Evolutionary conservation across 306 rosid species (phyloP).

Genomic region (Lotus japonicus): DNA sequence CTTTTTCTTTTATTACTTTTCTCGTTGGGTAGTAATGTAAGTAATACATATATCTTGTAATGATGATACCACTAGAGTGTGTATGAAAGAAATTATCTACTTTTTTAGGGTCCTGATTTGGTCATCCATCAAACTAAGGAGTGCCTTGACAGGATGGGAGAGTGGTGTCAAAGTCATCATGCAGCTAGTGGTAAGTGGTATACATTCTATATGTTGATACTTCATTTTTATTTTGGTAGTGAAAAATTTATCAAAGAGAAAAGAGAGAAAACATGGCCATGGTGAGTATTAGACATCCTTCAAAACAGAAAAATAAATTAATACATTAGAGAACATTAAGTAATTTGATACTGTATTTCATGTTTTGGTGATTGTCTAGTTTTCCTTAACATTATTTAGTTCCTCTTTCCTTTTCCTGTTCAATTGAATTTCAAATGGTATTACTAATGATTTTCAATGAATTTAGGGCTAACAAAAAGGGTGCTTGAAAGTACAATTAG

Average conservation of each 20-base stretch:
- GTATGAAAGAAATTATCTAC: conserved; percentile 14
- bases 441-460: conserved; percentile 19
- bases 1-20: too few species aligned
- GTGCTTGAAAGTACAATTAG: conserved; percentile 66
- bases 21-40: too few species aligned
- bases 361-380: background rate
- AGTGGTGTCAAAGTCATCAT: conserved; percentile 95
- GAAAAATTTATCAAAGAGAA: background rate
- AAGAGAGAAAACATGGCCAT: background rate
- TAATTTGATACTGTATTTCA: too few species aligned
- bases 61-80: background rate
- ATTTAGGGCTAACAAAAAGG: conserved; percentile 66
- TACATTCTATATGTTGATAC: conserved; percentile 13
- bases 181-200: conserved; percentile 83
- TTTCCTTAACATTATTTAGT: background rate
- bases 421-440: conserved; percentile 8
- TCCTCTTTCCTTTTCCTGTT: background rate
- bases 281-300: background rate
- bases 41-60: too few species aligned
- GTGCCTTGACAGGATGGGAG: conserved; percentile 88
- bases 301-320: conserved; percentile 1
- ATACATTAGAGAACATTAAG: background rate
- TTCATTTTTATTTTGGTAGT: background rate
- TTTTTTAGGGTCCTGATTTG: conserved; percentile 88
- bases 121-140: conserved; percentile 83